phyloP scores from a whole-genome alignment of 805 yeast genomes.

The Kuraishia hungarica region DNA sequence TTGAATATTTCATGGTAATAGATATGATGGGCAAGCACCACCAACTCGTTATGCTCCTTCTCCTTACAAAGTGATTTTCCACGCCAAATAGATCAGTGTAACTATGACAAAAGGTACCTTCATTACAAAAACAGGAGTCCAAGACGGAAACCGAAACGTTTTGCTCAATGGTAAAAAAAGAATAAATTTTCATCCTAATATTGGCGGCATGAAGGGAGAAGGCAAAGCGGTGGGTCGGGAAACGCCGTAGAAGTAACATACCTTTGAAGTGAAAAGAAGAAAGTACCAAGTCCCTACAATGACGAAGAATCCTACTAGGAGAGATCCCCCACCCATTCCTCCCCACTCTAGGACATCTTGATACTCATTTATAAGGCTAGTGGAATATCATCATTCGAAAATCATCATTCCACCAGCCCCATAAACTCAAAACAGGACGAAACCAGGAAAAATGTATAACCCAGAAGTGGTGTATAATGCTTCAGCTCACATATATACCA shows the following conservation, averaged over 20 bases:
- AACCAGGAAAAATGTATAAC: neutral
- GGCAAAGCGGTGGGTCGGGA: neutral
- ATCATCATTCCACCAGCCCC: neutral
- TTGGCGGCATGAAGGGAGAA: neutral
- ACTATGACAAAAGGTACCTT: constrained; percentile 74
- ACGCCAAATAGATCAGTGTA: constrained; percentile 50
- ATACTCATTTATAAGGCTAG: too few relatives aligned
- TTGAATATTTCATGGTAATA: neutral
- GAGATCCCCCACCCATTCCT: too few relatives aligned
- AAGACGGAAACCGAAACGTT: constrained; percentile 41
- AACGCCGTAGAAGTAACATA: neutral
- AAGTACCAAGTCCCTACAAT: too few relatives aligned
- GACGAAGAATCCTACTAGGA: too few relatives aligned
- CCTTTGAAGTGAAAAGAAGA: too few relatives aligned
- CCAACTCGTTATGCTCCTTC: neutral
- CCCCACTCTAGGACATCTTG: too few relatives aligned
- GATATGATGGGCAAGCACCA: neutral
- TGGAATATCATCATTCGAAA: too few relatives aligned
- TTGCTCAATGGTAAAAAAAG: constrained; percentile 8
- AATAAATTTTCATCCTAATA: constrained; percentile 1
- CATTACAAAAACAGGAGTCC: constrained; percentile 44
- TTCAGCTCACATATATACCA: too few relatives aligned
- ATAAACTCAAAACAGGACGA: neutral
- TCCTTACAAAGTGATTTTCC: neutral
- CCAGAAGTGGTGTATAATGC: too few relatives aligned